Evolutionary conservation across 2,329 filamentous ascomycete genomes (phyloP).

Genomic region (Chalaropsis ovoidea): DNA sequence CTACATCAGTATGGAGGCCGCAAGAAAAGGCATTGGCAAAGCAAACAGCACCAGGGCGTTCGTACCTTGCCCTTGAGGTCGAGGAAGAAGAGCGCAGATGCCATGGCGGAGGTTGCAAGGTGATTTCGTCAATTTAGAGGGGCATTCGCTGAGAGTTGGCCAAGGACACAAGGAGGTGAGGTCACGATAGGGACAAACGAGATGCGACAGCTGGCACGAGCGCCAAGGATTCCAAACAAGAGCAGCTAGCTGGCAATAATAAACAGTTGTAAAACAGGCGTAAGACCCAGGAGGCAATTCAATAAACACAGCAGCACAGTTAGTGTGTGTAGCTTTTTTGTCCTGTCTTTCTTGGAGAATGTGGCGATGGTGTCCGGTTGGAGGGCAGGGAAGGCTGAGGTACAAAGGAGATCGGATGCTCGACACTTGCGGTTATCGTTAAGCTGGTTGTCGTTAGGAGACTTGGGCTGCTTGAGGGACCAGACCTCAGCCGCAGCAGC

Average conservation of each 20-base stretch:
- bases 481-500: background rate
- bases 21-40: background rate
- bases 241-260: slow-evolving; percentile 1
- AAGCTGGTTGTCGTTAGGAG: background rate
- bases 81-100: slow-evolving; percentile 95
- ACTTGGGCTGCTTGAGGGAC: background rate
- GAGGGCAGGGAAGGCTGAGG: slow-evolving; percentile 20
- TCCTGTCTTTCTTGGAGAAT: background rate
- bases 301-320: slow-evolving; percentile 12
- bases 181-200: slow-evolving; percentile 18
- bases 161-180: background rate
- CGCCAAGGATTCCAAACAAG: slow-evolving; percentile 14
- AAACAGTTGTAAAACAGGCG: slow-evolving; percentile 11
- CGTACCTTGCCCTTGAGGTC: slow-evolving; percentile 97
- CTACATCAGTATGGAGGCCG: slow-evolving; percentile 14
- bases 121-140: slow-evolving; percentile 8
- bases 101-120: slow-evolving; percentile 49
- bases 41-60: slow-evolving; percentile 8
- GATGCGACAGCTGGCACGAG: slow-evolving; percentile 23
- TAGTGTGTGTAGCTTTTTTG: slow-evolving; percentile 8
- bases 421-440: slow-evolving; percentile 15
- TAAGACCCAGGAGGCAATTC: slow-evolving; percentile 13
- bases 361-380: slow-evolving; percentile 23
- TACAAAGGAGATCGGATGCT: slow-evolving; percentile 6
- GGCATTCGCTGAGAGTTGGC: slow-evolving; percentile 1